Base-by-base conservation (phyloP, 306 rosid genomes). In the Dicorynia guianensis region DNA sequence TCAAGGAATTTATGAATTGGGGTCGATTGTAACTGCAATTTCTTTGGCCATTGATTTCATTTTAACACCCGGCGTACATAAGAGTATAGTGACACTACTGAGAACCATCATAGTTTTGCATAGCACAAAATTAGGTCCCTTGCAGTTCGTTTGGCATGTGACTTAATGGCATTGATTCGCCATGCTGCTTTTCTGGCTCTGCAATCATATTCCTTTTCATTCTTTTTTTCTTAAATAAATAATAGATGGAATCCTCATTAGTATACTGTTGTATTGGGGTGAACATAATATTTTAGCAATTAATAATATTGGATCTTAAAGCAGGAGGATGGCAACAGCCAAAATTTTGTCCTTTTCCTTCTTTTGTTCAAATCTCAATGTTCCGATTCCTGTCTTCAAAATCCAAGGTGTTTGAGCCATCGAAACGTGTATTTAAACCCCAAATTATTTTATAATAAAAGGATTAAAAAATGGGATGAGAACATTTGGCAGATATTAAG, bases 1-100 rank as follows among this genome's bases (percentile, higher is more conserved):
- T 95, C 57, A 95, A 87, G 88, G 92, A 86, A 84, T 87, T 92
- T 54, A 81, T 92, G 93, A 78, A 86, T 46, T 83, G 93, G 97
- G 93, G 89, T 42, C 14, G 69, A 49, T 86, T 89, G 76, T 87
- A 72, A 81, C 79, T 75, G 60, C 30, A 46, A 44, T 65, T 53
- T 9, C 48, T 4, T 65, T 49, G 25, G 61, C 48, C 49, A 42
- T 60, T 79, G 68, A 60, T 46, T 72, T 36, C 72, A 56, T 71
- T 82, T 66, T 63, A 68, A 63, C 67, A 72, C 65, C 70, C 20
- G 63, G 71, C 62, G 49, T 79, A 76, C 85, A 75, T 48, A 71
- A 80, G 76, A 36, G 13, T 46, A 44, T 18, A 76, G 46, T 9
- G 43, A 77, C 50, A 11, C 39, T 35, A 40, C 63, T 62, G 69